A percentile compares a stretch with the other conserved stretches of the same genome.
Conservation (phyloP, 2,329 filamentous ascomycete species). For the Epichloe gansuensis region DNA sequence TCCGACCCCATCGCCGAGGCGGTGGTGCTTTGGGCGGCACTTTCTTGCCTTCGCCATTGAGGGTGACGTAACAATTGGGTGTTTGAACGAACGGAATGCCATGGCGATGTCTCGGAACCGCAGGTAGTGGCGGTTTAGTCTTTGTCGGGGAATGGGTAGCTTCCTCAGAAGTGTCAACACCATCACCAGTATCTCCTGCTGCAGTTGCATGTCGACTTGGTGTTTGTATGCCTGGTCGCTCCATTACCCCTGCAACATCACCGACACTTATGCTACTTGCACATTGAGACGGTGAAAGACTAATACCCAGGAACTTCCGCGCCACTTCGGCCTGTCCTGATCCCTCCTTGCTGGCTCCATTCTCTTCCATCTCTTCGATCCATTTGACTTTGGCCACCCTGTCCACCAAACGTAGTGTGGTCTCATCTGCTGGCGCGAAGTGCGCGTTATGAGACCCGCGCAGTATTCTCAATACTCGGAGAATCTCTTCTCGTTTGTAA, state of each 20-base stretch:
- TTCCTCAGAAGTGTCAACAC: constrained; percentile 10
- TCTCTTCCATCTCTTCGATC: constrained; percentile 41
- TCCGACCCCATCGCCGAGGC: constrained; percentile 31
- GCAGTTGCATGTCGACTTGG: constrained; percentile 47
- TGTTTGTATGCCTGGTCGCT: constrained; percentile 72
- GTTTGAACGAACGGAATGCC: constrained; percentile 31
- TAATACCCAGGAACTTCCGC: constrained; percentile 56
- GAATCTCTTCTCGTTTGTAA: constrained; percentile 82
- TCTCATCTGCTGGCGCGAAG: constrained; percentile 71
- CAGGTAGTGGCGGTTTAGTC: constrained; percentile 37
- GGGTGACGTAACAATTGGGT: constrained; percentile 17
- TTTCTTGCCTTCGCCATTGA: constrained; percentile 24
- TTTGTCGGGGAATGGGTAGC: constrained; percentile 13
- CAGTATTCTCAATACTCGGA: constrained; percentile 62
- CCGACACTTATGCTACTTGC: constrained; percentile 63
- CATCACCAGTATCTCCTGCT: constrained; percentile 11
- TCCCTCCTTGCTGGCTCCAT: constrained; percentile 20
- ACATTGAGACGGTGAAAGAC: constrained; percentile 49
- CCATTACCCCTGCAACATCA: constrained; percentile 66
- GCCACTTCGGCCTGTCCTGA: constrained; percentile 34
- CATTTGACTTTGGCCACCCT: constrained; percentile 64
- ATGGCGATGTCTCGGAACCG: constrained; percentile 43
- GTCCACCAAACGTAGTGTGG: constrained; percentile 62
- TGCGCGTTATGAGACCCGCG: constrained; percentile 51
- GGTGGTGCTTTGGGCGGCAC: constrained; percentile 33